These are phyloP conservation scores for Draba incana DNA, from an alignment of 345 rosid species.

Conservation along the genomic window DNA sequence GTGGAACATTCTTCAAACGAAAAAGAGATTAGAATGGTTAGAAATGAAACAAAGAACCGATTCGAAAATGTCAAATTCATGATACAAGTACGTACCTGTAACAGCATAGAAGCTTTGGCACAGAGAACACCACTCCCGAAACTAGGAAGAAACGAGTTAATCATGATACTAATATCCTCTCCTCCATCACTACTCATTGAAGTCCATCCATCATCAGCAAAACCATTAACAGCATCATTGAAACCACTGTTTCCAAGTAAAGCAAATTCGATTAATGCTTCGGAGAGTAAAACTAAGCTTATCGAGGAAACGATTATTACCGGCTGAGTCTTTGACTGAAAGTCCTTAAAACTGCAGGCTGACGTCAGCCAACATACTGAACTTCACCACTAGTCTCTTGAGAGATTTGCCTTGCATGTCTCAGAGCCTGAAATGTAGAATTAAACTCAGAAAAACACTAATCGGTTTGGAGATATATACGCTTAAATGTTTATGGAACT, in stretches of 20 bases:
- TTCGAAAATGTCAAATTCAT: neutral
- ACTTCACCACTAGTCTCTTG: conserved; percentile 93
- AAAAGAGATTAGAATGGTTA: conserved; percentile 26
- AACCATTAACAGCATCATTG: conserved; percentile 94
- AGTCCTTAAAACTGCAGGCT: conserved; percentile 93
- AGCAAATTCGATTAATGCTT: neutral
- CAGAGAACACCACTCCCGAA: conserved; percentile 93
- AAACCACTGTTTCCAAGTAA: conserved; percentile 65
- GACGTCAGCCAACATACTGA: conserved; percentile 91
- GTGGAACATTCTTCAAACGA: conserved; percentile 84
- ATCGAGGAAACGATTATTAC: conserved; percentile 36
- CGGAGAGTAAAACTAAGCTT: neutral
- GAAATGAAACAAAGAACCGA: neutral
- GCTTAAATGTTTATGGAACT: conserved; percentile 17
- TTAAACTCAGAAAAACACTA: conserved; percentile 2
- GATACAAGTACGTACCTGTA: conserved; percentile 68
- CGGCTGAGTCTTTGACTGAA: conserved; percentile 92
- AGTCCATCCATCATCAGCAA: conserved; percentile 97
- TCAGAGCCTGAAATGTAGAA: conserved; percentile 61
- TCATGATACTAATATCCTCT: conserved; percentile 82
- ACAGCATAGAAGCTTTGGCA: conserved; percentile 94
- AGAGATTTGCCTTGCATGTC: conserved; percentile 85
- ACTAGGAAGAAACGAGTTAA: conserved; percentile 75
- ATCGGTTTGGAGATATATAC: too few species aligned
- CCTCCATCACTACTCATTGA: conserved; percentile 77